These are phyloP conservation scores for Phaeosphaeria sp. DNA, from an alignment of 2,329 filamentous ascomycete species.

Conservation along the genomic window DNA sequence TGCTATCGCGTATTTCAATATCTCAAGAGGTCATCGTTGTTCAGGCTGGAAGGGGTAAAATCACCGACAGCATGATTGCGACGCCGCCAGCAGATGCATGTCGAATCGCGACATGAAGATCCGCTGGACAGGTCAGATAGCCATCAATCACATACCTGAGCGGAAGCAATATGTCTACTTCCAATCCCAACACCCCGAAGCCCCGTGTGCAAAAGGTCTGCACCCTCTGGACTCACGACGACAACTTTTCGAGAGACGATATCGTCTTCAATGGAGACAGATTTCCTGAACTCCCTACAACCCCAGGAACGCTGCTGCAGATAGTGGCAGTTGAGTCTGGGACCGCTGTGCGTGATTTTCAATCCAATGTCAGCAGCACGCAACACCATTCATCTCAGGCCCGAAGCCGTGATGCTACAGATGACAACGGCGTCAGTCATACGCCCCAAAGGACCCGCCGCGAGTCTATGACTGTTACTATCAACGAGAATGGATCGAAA, in stretches of 20 bases:
- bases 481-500: slow-evolving; percentile 48
- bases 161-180: slow-evolving; percentile 36
- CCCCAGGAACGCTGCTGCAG: slow-evolving; percentile 74
- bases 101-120: neutral
- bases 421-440: slow-evolving; percentile 19
- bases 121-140: neutral
- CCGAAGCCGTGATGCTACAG: slow-evolving; percentile 30
- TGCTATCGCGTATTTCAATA: neutral
- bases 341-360: slow-evolving; percentile 54
- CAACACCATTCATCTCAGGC: slow-evolving; percentile 35
- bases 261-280: slow-evolving; percentile 79
- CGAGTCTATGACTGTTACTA: slow-evolving; percentile 39
- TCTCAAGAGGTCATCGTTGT: neutral
- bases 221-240: slow-evolving; percentile 69
- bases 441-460: slow-evolving; percentile 32
- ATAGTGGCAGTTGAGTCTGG: slow-evolving; percentile 69
- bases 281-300: slow-evolving; percentile 68
- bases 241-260: slow-evolving; percentile 78
- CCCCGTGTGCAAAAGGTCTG: slow-evolving; percentile 52
- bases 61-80: neutral
- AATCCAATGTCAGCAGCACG: slow-evolving; percentile 41
- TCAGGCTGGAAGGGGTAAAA: neutral
- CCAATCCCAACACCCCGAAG: slow-evolving; percentile 28
- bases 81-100: neutral
- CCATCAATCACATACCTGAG: neutral